These are phyloP conservation scores for Picea abies DNA, from an alignment of 83 land plant species.

Conservation along the genomic window DNA sequence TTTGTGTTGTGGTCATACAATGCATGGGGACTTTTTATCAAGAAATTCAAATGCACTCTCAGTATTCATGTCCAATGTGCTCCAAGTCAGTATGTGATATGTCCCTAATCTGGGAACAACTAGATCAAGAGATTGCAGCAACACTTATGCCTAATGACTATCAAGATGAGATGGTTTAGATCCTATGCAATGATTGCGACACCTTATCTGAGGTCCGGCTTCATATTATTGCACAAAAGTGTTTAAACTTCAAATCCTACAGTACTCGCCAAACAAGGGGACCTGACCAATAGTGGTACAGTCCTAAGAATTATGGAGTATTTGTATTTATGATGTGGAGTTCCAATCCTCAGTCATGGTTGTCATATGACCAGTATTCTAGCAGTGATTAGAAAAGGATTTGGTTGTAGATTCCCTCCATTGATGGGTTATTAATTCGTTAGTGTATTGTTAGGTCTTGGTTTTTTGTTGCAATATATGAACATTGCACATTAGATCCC, in stretches of 20 bases:
- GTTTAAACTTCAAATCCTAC: slow-evolving; percentile 75
- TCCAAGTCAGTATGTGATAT: slow-evolving; percentile 75
- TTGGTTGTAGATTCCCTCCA: too few species aligned
- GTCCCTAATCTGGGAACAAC: too few species aligned
- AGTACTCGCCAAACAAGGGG: slow-evolving; percentile 66
- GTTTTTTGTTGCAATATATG: too few species aligned
- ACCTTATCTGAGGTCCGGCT: slow-evolving; percentile 50
- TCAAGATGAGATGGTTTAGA: slow-evolving; percentile 64
- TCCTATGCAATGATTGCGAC: slow-evolving; percentile 91
- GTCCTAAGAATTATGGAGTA: too few species aligned
- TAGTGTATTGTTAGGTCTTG: too few species aligned
- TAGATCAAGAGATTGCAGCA: slow-evolving; percentile 64
- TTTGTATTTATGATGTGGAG: too few species aligned
- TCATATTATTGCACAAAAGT: slow-evolving; percentile 79
- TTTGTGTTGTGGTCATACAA: slow-evolving; percentile 81
- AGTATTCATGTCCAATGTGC: slow-evolving; percentile 80
- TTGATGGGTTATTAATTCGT: too few species aligned
- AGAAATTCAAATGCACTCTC: slow-evolving; percentile 64
- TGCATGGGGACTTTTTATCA: slow-evolving; percentile 65
- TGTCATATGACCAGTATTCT: too few species aligned
- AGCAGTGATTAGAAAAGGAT: too few species aligned
- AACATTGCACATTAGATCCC: too few species aligned
- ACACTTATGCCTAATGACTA: slow-evolving; percentile 76
- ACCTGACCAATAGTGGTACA: background rate
- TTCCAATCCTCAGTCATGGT: too few species aligned